Percentiles rank a stretch among this genome's conserved stretches.
Conservation (phyloP, 129 eudicot genomes). For the Calendula officinalis region DNA sequence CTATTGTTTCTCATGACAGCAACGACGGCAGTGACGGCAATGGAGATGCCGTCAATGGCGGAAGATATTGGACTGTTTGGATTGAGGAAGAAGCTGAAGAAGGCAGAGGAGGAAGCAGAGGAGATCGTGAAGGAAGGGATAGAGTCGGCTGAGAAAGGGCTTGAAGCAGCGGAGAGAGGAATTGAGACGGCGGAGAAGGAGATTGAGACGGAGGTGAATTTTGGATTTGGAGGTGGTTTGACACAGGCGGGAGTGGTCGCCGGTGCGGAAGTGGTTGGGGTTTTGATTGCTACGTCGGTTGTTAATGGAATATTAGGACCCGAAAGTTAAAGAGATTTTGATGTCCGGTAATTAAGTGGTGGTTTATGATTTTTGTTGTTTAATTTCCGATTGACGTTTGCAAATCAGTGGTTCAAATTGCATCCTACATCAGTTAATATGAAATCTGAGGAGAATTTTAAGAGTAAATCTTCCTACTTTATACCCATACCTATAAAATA, state of each 20-base stretch:
- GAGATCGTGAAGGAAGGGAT: conserved; percentile 66
- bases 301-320: conserved; percentile 88
- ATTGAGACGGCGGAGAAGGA: conserved; percentile 54
- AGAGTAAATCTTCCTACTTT: too few relatives aligned
- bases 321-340: conserved; percentile 31
- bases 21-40: conserved; percentile 47
- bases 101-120: conserved; percentile 81
- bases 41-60: conserved; percentile 56
- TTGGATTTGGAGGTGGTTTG: conserved; percentile 61
- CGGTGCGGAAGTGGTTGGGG: conserved; percentile 78
- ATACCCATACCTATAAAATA: too few relatives aligned
- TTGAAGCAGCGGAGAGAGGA: conserved; percentile 50
- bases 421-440: neutral
- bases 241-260: conserved; percentile 93
- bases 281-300: conserved; percentile 60
- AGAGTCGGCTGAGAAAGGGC: conserved; percentile 58
- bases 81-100: conserved; percentile 61
- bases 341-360: neutral
- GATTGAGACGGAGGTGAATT: conserved; percentile 47
- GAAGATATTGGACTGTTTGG: conserved; percentile 84
- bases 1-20: conserved; percentile 54
- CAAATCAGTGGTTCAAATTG: neutral
- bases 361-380: conserved; percentile 20
- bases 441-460: too few relatives aligned
- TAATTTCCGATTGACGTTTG: neutral